Base-by-base conservation (phyloP, 2,329 filamentous ascomycete species). In the Leptographium galeiforme region DNA sequence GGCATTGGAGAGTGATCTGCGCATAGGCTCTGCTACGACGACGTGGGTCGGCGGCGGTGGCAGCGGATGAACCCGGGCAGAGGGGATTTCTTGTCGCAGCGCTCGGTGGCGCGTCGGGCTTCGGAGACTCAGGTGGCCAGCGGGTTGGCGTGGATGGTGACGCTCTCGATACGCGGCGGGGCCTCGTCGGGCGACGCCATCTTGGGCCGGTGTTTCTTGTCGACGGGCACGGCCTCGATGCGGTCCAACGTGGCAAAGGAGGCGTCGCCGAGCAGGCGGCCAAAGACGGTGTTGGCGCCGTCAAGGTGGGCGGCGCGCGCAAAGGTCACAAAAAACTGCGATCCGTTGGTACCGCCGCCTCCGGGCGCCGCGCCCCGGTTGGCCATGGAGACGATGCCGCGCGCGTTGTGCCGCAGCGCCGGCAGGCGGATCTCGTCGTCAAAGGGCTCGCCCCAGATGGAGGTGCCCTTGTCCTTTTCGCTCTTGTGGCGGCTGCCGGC, bases 261-360 rank as follows among this genome's bases (percentile, higher is more conserved):
- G 46, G 82, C 80, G 60, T 84, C 82, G 40, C 78, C 82, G 53
- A 84, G 73, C 38, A 91, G 73, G 65, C 84, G 82, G 12, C 87
- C 87, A 68, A 94, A 91, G 2, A 91, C 83, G 0, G 87, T 90
- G 64, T 93, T 93, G 64, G 88, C 78, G 6, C 87, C 87, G 65
- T 93, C 88, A 44, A 94, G 72, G 69, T 93, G 88, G 40, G 85
- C 79, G 32, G 87, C 85, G 59, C 85, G 81, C 56, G 85, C 85
- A 61, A 89, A 85, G 1, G 83, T 81, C 56, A 93, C 73, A 66
- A 90, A 94, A 70, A 93, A 94, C 65, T 94, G 87, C 49, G 79
- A 85, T 16, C 82, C 84, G 63, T 89, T 89, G 44, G 84, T 86
- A 30, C 75, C 58, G 51, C 56, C 56, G 48, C 56, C 57, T 25